Percentiles rank a stretch among this genome's conserved stretches.
phyloP scores from a whole-genome alignment of 345 rosid genomes.

The Hibiscus trionum region DNA sequence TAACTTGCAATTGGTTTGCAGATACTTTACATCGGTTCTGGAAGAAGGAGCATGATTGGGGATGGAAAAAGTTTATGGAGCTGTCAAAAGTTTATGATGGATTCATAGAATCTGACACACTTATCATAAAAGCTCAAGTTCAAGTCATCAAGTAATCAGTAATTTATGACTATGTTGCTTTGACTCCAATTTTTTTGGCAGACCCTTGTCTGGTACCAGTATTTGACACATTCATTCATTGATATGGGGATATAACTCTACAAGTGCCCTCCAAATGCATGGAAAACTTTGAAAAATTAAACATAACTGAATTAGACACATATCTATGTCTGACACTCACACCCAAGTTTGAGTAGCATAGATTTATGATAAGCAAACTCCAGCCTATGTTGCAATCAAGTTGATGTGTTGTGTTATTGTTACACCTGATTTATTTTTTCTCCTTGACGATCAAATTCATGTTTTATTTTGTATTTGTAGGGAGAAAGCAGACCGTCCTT shows the following conservation, averaged over 20 bases:
- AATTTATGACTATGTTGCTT: not conserved
- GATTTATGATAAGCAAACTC: not conserved
- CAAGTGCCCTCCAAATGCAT: too few relatives aligned
- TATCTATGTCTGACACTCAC: not conserved
- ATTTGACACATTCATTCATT: too few relatives aligned
- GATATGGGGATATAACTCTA: too few relatives aligned
- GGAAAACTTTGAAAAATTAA: not conserved
- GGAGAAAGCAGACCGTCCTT: slow-evolving; percentile 84
- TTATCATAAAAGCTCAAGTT: slow-evolving; percentile 88
- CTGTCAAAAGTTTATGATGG: slow-evolving; percentile 76
- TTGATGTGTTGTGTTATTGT: not conserved
- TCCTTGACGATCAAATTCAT: not conserved
- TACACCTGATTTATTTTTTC: not conserved
- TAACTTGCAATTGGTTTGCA: slow-evolving; percentile 29
- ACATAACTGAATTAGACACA: not conserved
- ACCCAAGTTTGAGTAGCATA: not conserved
- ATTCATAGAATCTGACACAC: slow-evolving; percentile 74
- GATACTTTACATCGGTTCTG: slow-evolving; percentile 90
- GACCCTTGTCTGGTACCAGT: too few relatives aligned
- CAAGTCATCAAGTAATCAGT: slow-evolving; percentile 76
- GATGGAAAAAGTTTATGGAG: slow-evolving; percentile 96
- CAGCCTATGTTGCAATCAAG: not conserved
- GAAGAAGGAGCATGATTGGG: slow-evolving; percentile 97
- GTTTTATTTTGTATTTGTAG: slow-evolving; percentile 30
- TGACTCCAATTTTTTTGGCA: too few relatives aligned